Conservation (phyloP, 1,284 basidiomycete species). For the Spongispora temasekensis region DNA sequence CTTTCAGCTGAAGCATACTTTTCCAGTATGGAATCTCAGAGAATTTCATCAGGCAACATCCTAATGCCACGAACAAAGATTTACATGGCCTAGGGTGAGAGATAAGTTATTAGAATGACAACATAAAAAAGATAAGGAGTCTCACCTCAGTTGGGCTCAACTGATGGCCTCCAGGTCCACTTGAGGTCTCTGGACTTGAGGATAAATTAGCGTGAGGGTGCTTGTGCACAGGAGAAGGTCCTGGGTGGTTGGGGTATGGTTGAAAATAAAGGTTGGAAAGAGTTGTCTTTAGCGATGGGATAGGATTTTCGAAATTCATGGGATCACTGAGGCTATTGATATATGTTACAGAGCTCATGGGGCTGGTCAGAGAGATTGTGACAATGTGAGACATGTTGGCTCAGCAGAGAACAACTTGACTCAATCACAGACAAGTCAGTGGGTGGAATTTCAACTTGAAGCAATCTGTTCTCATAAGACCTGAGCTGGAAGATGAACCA, state of each 20-base stretch:
- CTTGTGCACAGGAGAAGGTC: neutral
- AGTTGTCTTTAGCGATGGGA: too few species aligned
- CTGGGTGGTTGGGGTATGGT: neutral
- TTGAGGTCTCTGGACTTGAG: neutral
- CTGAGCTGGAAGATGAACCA: neutral
- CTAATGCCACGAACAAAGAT: neutral
- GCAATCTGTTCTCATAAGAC: neutral
- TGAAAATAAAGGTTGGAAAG: neutral
- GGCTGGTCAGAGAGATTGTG: neutral
- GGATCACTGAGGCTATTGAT: neutral
- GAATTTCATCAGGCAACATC: neutral
- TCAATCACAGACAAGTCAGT: too few species aligned
- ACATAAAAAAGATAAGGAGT: neutral
- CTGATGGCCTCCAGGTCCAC: neutral
- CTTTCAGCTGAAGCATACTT: neutral
- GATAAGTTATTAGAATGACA: neutral
- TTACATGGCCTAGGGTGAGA: neutral
- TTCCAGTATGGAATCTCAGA: neutral
- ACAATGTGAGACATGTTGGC: neutral
- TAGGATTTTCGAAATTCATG: neutral
- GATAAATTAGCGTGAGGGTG: neutral
- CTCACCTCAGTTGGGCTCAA: neutral
- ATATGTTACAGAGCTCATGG: neutral
- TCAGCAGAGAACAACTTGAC: neutral
- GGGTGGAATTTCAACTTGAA: neutral